A percentile compares a stretch with the other conserved stretches of the same genome.
These are phyloP conservation scores for Alternaria conjuncta DNA, from an alignment of 2,329 filamentous ascomycete genomes.

Conservation along the genomic window DNA sequence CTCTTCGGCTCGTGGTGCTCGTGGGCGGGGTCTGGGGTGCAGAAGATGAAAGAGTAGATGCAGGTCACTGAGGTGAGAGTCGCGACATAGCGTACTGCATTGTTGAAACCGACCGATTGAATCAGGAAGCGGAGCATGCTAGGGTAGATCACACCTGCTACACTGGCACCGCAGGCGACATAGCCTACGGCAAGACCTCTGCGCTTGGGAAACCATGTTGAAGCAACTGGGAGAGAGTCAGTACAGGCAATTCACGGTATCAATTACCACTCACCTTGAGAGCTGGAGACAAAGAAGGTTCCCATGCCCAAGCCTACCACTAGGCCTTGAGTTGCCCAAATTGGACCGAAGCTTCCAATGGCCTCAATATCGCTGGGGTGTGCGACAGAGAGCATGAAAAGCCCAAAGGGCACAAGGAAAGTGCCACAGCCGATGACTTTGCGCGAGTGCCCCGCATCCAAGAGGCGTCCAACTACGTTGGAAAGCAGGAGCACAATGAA, in stretches of 20 bases:
- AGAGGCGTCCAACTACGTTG: constrained; percentile 54
- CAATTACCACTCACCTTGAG: constrained; percentile 51
- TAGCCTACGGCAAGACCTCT: constrained; percentile 58
- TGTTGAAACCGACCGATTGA: constrained; percentile 52
- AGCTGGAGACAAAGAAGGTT: constrained; percentile 61
- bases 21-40: constrained; percentile 53
- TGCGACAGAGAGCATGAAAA: constrained; percentile 53
- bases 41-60: constrained; percentile 52
- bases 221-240: constrained; percentile 48
- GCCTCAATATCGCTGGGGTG: constrained; percentile 47
- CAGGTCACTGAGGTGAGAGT: constrained; percentile 51
- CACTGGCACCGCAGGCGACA: constrained; percentile 58
- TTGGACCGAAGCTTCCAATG: constrained; percentile 50
- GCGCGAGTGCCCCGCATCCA: constrained; percentile 56
- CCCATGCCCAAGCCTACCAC: constrained; percentile 58
- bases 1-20: constrained; percentile 47
- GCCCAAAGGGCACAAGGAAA: constrained; percentile 52
- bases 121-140: constrained; percentile 56
- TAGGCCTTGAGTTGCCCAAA: constrained; percentile 57
- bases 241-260: neutral
- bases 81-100: constrained; percentile 52
- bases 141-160: constrained; percentile 56
- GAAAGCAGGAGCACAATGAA: constrained; percentile 56
- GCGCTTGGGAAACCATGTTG: constrained; percentile 57
- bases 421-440: constrained; percentile 51